Base-by-base conservation (phyloP, 495 filamentous ascomycete species). In the Penicillium simplicissimum region DNA sequence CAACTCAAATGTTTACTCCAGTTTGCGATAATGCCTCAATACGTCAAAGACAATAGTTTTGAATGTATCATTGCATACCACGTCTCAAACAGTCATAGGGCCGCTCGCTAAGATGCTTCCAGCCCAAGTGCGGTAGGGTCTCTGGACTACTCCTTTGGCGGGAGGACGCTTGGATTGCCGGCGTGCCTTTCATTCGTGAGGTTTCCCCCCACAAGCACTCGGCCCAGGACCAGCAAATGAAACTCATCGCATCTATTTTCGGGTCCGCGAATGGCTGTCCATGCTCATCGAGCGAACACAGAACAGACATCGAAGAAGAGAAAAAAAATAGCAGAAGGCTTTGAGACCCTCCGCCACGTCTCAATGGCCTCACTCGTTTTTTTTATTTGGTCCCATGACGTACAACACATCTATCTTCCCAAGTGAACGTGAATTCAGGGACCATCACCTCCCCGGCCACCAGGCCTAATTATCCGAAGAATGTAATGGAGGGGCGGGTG, bases 191-290 rank as follows among this genome's bases (percentile, higher is more conserved):
- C 38, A 71, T 70, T 71, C 62, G 67, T 47, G 62, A 65, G 58
- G 64, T 69, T 71, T 69, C 67, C 67, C 69, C 67, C 66, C 67
- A 65, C 14, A 28, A 59, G 34, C 11, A 36, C 31, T 45, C 49
- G 36, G 14, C 34, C 42, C 52, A 49, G 35, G 17, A 43, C 60
- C 54, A 56, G 60, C 57, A 56, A 57, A 61, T 63, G 61, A 68
- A 55, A 58, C 57, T 57, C 52, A 60, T 61, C 55, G 37, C 54
- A 25, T 42, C 48, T 59, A 52, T 51, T 51, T 47, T 34, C 9
- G 42, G 33, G 19, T 38, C 33, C 3, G 8, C 40, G 19, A 59
- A 23, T 37, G 35, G 48, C 21, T 3, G 15, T 48, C 35, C 57
- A 48, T 43, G 35, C 37, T 34, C 19, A 52, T 31, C 13, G 8